Base-by-base conservation (phyloP, 176 grass and related monocot species). In the Eleusine indica region DNA sequence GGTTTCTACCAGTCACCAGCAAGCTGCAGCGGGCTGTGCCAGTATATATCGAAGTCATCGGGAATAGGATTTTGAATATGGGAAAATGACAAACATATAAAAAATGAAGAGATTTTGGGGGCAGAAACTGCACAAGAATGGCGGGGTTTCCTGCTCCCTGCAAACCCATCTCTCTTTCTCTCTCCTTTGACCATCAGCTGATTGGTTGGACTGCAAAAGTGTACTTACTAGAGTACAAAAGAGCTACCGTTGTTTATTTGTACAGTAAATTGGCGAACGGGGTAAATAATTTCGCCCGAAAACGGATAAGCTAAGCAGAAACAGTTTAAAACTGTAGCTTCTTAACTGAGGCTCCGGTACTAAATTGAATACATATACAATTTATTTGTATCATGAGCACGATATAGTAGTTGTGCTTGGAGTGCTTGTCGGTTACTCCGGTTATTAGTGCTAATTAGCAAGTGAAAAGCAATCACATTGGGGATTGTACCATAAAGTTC, bases 131-230 rank as follows among this genome's bases (percentile, higher is more conserved):
- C 53, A 63, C 68, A 62, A 63, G 58, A 83, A 40, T 66, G 70
- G 70, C 80, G 53, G 22, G 68, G 68, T 14, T 82, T 74, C 57
- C 43, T 66, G 67, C 51, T 62, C 40, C 54, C 9, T 46, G 30
- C 11, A 15, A 42, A 57, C 17, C 17, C 4, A 5, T 19, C 54
- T 57, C 54, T 2, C n/a, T 40, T 15, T 48, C 88, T 75, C 72
- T 83, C 70, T 83, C 80, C 75, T 87, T 87, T 87, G 84, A 90
- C 89, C 89, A 87, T 53, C 35, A 64, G 25, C 64, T 90, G 84
- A 87, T 90, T 84, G 80, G 89, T 90, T 90, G 89, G 84, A 90
- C 84, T 87, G 80, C 75, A 65, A 70, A 86, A 70, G 75, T 90
- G 84, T 69, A 46, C 69, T 54, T 69, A 46, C 69, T 54, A 8